phyloP scores from a whole-genome alignment of 2,329 filamentous ascomycete species.

The Colletotrichum truncatum region DNA sequence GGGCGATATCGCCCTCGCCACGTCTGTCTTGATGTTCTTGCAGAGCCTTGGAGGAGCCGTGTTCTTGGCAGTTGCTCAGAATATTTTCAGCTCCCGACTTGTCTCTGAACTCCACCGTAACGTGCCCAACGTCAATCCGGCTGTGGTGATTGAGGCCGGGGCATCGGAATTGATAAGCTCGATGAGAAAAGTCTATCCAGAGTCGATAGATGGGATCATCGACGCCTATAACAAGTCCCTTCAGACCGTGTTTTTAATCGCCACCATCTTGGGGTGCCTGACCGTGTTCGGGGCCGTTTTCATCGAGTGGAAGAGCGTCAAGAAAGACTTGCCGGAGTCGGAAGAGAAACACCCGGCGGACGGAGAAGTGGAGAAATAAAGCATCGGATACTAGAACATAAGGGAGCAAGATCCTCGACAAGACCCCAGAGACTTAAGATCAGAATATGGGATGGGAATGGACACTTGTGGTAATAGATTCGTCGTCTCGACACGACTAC shows the following conservation, averaged over 20 bases:
- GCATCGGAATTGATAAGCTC: not conserved
- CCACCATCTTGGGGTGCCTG: constrained; percentile 30
- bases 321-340: not conserved
- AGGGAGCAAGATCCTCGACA: too few species aligned
- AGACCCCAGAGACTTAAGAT: not conserved
- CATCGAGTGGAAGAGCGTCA: constrained; percentile 30
- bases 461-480: not conserved
- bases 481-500: not conserved
- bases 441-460: not conserved
- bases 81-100: constrained; percentile 15
- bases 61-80: constrained; percentile 22
- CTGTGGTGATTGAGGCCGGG: constrained; percentile 13
- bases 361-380: not conserved
- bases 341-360: not conserved
- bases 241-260: constrained; percentile 60
- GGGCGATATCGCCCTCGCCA: constrained; percentile 22
- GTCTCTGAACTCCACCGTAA: constrained; percentile 8
- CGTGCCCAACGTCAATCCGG: constrained; percentile 17
- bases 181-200: constrained; percentile 4
- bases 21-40: constrained; percentile 18
- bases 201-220: constrained; percentile 48
- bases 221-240: constrained; percentile 58
- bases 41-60: constrained; percentile 15
- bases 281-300: constrained; percentile 2
- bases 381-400: not conserved